Evolutionary conservation across 2,329 filamentous ascomycete genomes (phyloP).

Genomic region (Botryotinia globosa): DNA sequence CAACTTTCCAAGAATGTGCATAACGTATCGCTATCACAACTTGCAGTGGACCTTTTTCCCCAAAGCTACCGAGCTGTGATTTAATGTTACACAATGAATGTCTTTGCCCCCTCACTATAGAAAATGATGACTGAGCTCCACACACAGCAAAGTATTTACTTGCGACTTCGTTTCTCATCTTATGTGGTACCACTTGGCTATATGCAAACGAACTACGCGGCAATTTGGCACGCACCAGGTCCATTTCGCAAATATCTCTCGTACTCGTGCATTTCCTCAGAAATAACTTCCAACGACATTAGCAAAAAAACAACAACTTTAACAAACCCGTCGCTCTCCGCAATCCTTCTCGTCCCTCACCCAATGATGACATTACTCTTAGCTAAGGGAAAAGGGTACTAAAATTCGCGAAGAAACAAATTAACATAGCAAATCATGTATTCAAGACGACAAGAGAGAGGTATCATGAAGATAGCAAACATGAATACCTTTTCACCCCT

Average conservation of each 20-base stretch:
- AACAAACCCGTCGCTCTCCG: background rate
- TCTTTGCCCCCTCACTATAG: rapidly evolving
- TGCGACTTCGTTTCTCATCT: background rate
- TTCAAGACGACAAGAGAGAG: background rate
- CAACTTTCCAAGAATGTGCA: background rate
- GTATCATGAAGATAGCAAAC: background rate
- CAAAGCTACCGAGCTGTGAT: background rate
- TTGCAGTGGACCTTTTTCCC: background rate
- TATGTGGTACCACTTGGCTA: background rate
- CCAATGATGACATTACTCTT: rapidly evolving
- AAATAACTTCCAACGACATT: too few relatives aligned
- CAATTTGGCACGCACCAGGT: rapidly evolving
- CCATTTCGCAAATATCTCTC: background rate
- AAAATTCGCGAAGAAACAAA: background rate
- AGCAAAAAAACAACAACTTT: background rate
- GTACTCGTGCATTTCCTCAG: rapidly evolving
- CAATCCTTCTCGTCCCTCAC: rapidly evolving
- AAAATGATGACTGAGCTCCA: background rate
- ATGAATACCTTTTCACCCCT: background rate
- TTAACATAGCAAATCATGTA: background rate
- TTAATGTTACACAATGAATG: rapidly evolving
- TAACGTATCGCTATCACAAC: rapidly evolving
- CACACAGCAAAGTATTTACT: background rate
- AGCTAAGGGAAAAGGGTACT: background rate
- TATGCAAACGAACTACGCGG: background rate